A percentile compares a stretch with the other conserved stretches of the same genome.
Conservation (phyloP, 2,329 filamentous ascomycete genomes). For the Leptographium lundbergii region DNA sequence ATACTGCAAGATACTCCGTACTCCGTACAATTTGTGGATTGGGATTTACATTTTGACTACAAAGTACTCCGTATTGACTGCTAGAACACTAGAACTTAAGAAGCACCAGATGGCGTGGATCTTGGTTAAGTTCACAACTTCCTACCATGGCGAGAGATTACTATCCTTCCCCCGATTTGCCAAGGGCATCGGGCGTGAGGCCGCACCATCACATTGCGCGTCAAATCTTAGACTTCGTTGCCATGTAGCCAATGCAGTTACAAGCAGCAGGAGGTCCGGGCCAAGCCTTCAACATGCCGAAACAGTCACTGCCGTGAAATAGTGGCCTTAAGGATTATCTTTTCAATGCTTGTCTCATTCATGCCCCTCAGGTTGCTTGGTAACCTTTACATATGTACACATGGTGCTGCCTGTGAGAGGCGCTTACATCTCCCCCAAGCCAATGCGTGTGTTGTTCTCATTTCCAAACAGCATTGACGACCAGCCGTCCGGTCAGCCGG, state of each 20-base stretch:
- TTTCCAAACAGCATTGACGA: not conserved
- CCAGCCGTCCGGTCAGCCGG: not conserved
- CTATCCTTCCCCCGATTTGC: no score
- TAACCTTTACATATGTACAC: constrained; percentile 9
- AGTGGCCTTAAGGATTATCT: not conserved
- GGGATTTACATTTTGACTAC: no score
- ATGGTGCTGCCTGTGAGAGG: not conserved
- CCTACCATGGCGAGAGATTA: no score
- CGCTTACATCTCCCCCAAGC: not conserved
- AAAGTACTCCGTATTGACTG: no score
- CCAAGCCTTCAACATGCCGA: not conserved
- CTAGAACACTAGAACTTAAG: no score
- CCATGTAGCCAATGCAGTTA: not conserved
- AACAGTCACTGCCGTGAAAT: not conserved
- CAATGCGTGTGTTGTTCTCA: not conserved
- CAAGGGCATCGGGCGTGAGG: no score
- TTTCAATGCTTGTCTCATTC: not conserved
- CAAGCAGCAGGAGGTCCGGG: not conserved
- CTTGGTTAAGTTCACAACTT: no score
- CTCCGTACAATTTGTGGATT: no score
- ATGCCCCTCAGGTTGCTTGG: not conserved
- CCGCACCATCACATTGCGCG: no score
- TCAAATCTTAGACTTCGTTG: no score
- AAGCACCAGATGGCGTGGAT: no score
- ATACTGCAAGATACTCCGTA: no score